Percentiles rank a stretch among this genome's conserved stretches.
These are phyloP conservation scores for Trypanosomatidae sp. DNA, from an alignment of 208 protist species.

Conservation along the genomic window DNA sequence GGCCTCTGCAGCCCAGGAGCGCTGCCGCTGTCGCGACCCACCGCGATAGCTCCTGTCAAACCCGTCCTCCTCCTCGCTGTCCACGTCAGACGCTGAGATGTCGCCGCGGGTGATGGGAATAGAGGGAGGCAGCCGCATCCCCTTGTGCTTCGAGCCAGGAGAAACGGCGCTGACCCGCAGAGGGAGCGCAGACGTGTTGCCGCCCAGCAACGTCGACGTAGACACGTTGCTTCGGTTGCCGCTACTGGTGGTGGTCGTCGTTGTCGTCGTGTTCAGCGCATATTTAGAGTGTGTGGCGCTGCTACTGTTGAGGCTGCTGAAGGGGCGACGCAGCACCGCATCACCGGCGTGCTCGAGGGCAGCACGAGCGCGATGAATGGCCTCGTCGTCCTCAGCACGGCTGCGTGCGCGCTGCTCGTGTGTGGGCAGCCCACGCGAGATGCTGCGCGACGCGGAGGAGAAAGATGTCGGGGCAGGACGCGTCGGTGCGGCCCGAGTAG, in stretches of 20 bases:
- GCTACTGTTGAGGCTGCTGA: slow-evolving; percentile 10
- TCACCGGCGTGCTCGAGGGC: slow-evolving; percentile 28
- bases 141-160: not conserved
- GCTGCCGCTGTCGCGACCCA: slow-evolving; percentile 5
- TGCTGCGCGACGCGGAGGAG: too few relatives aligned
- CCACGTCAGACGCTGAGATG: not conserved
- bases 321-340: slow-evolving; percentile 33
- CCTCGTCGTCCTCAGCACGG: slow-evolving; percentile 29
- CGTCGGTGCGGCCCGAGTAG: too few relatives aligned
- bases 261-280: too few relatives aligned
- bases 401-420: not conserved
- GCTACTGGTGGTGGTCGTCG: too few relatives aligned
- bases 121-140: slow-evolving; percentile 3
- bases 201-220: slow-evolving; percentile 12
- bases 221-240: not conserved
- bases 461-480: too few relatives aligned
- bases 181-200: slow-evolving; percentile 13
- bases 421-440: slow-evolving; percentile 11
- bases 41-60: too few relatives aligned
- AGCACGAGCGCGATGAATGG: slow-evolving; percentile 32
- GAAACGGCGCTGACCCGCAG: not conserved
- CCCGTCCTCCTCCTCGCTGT: too few relatives aligned
- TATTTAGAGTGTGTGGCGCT: too few relatives aligned
- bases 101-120: not conserved
- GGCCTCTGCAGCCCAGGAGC: slow-evolving; percentile 1